A percentile compares a stretch with the other conserved stretches of the same genome.
phyloP scores from a whole-genome alignment of 2,329 filamentous ascomycete genomes.

The Neofusicoccum ribis region DNA sequence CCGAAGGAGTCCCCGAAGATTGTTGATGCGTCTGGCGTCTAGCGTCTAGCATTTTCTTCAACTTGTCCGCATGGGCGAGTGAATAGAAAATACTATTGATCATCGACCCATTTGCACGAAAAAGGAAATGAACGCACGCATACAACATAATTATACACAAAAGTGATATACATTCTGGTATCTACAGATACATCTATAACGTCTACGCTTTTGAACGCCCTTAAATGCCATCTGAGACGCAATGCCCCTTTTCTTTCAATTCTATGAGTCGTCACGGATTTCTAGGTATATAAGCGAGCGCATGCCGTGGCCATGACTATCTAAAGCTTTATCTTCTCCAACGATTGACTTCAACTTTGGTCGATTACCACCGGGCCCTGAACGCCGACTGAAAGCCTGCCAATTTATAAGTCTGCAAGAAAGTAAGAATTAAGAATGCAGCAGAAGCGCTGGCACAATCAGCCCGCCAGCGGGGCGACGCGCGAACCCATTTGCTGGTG shows the following conservation, averaged over 20 bases:
- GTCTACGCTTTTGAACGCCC: not conserved
- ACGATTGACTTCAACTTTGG: not conserved
- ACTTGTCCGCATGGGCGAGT: too few relatives aligned
- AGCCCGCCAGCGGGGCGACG: conserved; percentile 24
- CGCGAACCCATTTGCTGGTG: conserved; percentile 32
- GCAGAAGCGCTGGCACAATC: not conserved
- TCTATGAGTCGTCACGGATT: not conserved
- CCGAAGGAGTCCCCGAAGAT: too few relatives aligned
- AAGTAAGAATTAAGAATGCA: not conserved
- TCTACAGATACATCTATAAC: not conserved
- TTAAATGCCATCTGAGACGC: not conserved
- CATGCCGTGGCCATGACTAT: conserved; percentile 6
- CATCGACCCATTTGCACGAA: too few relatives aligned
- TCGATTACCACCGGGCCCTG: not conserved
- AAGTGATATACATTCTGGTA: not conserved
- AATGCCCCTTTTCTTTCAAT: not conserved
- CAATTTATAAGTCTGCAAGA: not conserved
- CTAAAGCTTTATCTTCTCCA: not conserved
- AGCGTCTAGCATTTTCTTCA: too few relatives aligned
- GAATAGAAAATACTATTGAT: too few relatives aligned
- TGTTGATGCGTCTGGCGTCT: too few relatives aligned
- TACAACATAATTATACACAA: not conserved
- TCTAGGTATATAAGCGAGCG: not conserved
- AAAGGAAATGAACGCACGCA: not conserved
- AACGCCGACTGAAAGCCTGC: not conserved